phyloP scores from a whole-genome alignment of 352 stramenopile genomes.

The Phytophthora sojae region DNA sequence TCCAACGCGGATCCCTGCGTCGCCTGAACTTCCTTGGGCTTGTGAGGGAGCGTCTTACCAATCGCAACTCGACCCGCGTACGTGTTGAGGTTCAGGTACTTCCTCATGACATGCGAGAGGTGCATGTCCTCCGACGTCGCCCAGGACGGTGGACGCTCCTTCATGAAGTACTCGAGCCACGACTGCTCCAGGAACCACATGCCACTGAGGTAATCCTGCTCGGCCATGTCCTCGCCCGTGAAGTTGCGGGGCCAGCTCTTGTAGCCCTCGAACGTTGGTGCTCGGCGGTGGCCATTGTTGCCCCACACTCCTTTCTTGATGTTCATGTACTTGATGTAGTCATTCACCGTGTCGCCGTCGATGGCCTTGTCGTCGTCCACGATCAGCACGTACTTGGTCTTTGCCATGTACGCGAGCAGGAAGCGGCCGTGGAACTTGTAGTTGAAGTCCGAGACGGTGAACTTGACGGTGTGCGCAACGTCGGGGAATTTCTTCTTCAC shows the following conservation, averaged over 20 bases:
- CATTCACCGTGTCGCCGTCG: constrained; percentile 47
- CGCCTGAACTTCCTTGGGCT: constrained; percentile 47
- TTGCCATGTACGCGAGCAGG: constrained; percentile 62
- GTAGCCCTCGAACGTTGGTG: constrained; percentile 49
- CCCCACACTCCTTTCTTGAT: constrained; percentile 53
- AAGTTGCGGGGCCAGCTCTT: constrained; percentile 62
- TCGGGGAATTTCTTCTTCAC: constrained; percentile 35
- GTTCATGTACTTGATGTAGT: constrained; percentile 56
- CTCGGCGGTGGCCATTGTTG: constrained; percentile 61
- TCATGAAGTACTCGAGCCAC: constrained; percentile 74
- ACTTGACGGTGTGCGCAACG: constrained; percentile 39
- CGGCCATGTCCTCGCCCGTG: constrained; percentile 38
- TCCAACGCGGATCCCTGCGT: constrained; percentile 57
- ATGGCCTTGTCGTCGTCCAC: constrained; percentile 63
- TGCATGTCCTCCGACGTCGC: constrained; percentile 72
- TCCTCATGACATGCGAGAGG: constrained; percentile 66
- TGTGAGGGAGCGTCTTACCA: constrained; percentile 37
- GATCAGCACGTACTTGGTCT: constrained; percentile 59
- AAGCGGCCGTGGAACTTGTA: constrained; percentile 66
- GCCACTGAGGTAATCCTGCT: constrained; percentile 69
- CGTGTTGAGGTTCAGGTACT: constrained; percentile 73
- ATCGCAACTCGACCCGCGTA: constrained; percentile 62
- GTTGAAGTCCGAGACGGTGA: constrained; percentile 59
- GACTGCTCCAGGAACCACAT: constrained; percentile 75
- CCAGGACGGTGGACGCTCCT: constrained; percentile 60